Evolutionary conservation across 495 filamentous ascomycete species (phyloP).

Genomic region (Penicillium crystallinum): DNA sequence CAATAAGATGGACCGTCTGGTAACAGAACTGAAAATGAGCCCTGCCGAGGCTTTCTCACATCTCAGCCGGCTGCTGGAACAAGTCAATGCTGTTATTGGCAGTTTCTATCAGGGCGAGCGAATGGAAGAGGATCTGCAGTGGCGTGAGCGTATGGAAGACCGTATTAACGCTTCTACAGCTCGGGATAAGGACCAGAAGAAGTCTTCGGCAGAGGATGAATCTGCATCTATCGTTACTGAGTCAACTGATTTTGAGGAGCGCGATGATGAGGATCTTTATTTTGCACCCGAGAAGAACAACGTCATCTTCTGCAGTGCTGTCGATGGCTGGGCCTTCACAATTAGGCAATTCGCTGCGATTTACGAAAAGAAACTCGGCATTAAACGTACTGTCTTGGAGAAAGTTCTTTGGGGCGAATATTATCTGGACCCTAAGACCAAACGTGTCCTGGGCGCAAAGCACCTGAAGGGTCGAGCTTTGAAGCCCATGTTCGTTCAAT

Average conservation of each 20-base stretch:
- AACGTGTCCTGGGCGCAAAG: conserved; percentile 81
- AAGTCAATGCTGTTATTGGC: conserved; percentile 95
- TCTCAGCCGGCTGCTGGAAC: conserved; percentile 83
- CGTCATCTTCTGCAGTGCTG: conserved; percentile 95
- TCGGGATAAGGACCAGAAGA: conserved; percentile 36
- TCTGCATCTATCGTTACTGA: conserved; percentile 33
- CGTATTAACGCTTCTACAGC: conserved; percentile 56
- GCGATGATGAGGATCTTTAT: conserved; percentile 95
- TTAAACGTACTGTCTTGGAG: conserved; percentile 85
- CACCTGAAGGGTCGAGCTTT: conserved; percentile 86
- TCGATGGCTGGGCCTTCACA: conserved; percentile 98
- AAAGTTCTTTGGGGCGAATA: conserved; percentile 97
- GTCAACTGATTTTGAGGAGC: conserved; percentile 70
- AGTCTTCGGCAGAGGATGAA: conserved; percentile 47
- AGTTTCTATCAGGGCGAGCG: conserved; percentile 97
- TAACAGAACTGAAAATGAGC: conserved; percentile 91
- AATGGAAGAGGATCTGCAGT: conserved; percentile 97
- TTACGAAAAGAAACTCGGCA: conserved; percentile 95
- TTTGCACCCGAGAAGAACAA: conserved; percentile 98
- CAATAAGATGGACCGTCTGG: conserved; percentile 94
- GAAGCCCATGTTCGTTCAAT: conserved; percentile 96
- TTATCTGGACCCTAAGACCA: conserved; percentile 96
- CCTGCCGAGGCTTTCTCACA: conserved; percentile 85
- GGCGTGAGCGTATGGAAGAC: conserved; percentile 89
- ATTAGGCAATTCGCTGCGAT: conserved; percentile 87